These are phyloP conservation scores for Cenchrus americanus DNA, from an alignment of 176 grass and related monocot species.

Conservation along the genomic window DNA sequence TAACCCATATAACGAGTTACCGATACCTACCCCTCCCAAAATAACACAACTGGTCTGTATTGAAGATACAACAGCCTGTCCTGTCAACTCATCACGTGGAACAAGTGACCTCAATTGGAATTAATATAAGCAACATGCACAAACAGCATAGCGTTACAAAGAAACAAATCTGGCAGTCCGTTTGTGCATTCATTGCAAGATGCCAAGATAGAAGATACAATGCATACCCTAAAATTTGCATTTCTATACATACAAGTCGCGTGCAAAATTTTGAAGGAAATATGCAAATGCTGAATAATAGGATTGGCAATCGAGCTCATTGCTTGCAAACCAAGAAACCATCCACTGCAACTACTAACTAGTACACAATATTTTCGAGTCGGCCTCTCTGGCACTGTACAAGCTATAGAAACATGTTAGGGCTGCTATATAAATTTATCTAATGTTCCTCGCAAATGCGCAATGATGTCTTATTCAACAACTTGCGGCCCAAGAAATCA, in stretches of 20 bases:
- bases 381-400: not conserved
- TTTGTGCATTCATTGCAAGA: not conserved
- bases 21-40: no score
- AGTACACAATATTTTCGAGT: not conserved
- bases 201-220: not conserved
- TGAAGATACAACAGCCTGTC: no score
- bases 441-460: not conserved
- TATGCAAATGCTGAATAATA: not conserved
- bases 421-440: not conserved
- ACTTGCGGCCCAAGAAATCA: not conserved
- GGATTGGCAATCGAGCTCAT: not conserved
- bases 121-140: not conserved
- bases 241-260: no score
- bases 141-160: not conserved
- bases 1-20: not conserved
- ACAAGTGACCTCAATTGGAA: not conserved
- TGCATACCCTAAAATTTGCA: not conserved
- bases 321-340: not conserved
- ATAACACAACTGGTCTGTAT: no score
- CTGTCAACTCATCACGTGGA: not conserved
- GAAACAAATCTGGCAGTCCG: not conserved
- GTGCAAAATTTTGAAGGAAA: not conserved
- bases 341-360: not conserved
- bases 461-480: not conserved
- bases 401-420: not conserved